Conservation (phyloP, 345 rosid genomes). For the Rubroshorea leprosula region DNA sequence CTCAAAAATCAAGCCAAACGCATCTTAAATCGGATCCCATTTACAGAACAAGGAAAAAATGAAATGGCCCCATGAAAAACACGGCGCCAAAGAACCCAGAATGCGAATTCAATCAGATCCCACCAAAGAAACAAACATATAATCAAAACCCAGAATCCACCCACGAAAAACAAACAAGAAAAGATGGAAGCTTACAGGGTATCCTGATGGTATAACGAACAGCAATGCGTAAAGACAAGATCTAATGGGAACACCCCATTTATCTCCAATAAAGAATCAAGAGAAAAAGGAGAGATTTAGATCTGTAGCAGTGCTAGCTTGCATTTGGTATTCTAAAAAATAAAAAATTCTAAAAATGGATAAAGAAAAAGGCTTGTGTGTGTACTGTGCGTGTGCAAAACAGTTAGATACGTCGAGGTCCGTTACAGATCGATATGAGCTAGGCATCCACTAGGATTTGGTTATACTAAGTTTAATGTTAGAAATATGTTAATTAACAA, state of each 20-base stretch:
- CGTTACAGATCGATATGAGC: no score
- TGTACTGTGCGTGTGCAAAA: no score
- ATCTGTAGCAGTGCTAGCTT: background rate
- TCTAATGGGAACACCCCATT: background rate
- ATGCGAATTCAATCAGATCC: slow-evolving; percentile 5
- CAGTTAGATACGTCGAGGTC: no score
- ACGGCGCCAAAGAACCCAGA: background rate
- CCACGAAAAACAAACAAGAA: background rate
- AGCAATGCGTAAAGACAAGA: background rate
- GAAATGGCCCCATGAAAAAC: slow-evolving; percentile 8
- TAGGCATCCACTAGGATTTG: no score
- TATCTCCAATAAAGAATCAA: slow-evolving; percentile 1
- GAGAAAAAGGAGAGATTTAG: background rate
- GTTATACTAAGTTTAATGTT: no score
- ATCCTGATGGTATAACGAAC: background rate
- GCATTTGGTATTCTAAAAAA: no score
- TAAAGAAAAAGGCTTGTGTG: background rate
- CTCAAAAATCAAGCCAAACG: background rate
- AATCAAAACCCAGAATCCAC: background rate
- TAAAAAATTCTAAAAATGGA: background rate
- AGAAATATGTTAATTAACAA: no score
- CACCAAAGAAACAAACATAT: background rate
- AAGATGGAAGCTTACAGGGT: slow-evolving; percentile 10
- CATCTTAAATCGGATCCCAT: background rate
- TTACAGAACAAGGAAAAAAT: background rate